Evolutionary conservation across 805 yeast species (phyloP).

Genomic region (Komagataella kurtzmanii): DNA sequence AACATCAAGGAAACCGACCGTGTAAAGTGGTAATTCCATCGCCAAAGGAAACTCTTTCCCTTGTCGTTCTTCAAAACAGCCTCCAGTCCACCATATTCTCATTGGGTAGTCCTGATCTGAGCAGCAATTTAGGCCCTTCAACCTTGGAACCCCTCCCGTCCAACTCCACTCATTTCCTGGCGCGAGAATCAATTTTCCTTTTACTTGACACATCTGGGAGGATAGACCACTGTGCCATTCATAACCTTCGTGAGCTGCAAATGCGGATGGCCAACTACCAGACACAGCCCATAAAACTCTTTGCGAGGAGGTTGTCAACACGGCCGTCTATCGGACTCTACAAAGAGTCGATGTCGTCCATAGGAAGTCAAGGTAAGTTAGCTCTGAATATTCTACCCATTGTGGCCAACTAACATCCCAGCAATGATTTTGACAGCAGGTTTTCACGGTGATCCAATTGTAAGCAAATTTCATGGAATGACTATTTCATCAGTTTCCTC

Average conservation of each 20-base stretch:
- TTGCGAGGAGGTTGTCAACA: not conserved
- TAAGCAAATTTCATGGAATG: conserved; percentile 44
- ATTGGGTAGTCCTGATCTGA: too few species aligned
- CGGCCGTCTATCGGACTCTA: conserved; percentile 5
- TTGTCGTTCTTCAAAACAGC: too few species aligned
- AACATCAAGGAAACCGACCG: too few species aligned
- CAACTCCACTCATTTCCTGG: not conserved
- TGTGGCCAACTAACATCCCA: not conserved
- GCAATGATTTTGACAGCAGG: conserved; percentile 50
- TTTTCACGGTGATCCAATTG: conserved; percentile 9
- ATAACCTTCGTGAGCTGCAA: too few species aligned
- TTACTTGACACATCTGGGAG: not conserved
- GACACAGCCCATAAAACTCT: not conserved
- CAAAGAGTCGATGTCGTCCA: conserved; percentile 20
- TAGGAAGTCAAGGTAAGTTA: conserved; percentile 20
- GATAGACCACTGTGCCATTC: not conserved
- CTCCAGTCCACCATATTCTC: too few species aligned
- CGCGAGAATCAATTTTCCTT: not conserved
- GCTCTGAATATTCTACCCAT: not conserved
- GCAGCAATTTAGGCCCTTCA: not conserved
- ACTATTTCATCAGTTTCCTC: conserved; percentile 83
- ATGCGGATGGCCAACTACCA: not conserved
- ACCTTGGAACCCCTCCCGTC: not conserved
- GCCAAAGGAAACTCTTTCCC: too few species aligned
- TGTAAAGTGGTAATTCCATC: too few species aligned